Conservation (phyloP, 768 basidiomycete species). For the Mycena haematopus region DNA sequence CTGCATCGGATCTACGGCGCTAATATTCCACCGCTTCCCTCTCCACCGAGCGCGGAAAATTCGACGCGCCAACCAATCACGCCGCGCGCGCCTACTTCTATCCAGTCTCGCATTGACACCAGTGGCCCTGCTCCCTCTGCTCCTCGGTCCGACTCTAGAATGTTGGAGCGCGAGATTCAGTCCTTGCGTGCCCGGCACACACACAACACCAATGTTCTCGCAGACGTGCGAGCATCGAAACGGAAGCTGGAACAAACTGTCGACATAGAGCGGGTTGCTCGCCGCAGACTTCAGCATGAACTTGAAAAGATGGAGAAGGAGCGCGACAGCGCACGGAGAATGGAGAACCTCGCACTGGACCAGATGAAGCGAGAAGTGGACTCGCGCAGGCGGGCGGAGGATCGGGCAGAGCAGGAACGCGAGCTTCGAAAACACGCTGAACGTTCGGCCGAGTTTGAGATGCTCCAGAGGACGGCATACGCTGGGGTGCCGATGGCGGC, state of each 20-base stretch:
- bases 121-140: conserved; percentile 11
- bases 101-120: conserved; percentile 16
- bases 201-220: conserved; percentile 37
- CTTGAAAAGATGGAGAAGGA: conserved; percentile 42
- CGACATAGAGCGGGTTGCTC: conserved; percentile 40
- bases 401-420: conserved; percentile 49
- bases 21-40: neutral
- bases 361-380: conserved; percentile 50
- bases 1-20: conserved; percentile 57
- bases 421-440: conserved; percentile 31
- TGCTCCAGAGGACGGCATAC: conserved; percentile 10
- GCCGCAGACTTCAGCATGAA: conserved; percentile 44
- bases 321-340: conserved; percentile 38
- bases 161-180: conserved; percentile 46
- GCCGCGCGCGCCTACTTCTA: conserved; percentile 20
- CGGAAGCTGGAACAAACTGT: conserved; percentile 52
- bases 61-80: conserved; percentile 4
- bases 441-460: conserved; percentile 14
- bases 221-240: conserved; percentile 43
- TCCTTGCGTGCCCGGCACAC: conserved; percentile 43
- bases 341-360: conserved; percentile 37
- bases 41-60: conserved; percentile 4
- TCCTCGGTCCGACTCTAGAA: conserved; percentile 19
- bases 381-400: conserved; percentile 74
- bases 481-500: conserved; percentile 11